A percentile compares a stretch with the other conserved stretches of the same genome.
These are phyloP conservation scores for Pinus tabuliformis DNA, from an alignment of 75 land plant genomes.

Conservation along the genomic window DNA sequence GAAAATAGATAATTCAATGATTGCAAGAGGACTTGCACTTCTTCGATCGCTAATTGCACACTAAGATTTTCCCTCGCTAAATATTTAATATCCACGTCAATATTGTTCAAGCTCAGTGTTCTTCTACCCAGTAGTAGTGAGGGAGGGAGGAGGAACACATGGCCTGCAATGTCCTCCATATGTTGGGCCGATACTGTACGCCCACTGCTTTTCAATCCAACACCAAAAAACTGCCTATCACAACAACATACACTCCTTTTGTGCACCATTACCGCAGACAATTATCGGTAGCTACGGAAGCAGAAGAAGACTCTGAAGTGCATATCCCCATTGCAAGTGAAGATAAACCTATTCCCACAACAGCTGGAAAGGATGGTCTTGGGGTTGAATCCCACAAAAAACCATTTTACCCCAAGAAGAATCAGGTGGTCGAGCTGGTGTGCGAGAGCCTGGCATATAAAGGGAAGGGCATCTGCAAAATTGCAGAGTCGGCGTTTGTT, in stretches of 20 bases:
- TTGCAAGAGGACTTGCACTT: no score
- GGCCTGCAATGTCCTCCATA: not conserved
- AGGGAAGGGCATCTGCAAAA: conserved; percentile 92
- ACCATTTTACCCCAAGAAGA: conserved; percentile 61
- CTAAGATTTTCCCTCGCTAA: no score
- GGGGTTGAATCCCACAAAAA: conserved; percentile 1
- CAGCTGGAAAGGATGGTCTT: not conserved
- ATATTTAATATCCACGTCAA: no score
- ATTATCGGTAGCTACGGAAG: not conserved
- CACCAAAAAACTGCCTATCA: not conserved
- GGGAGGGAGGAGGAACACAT: not conserved
- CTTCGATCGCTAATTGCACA: no score
- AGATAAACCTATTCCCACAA: no score
- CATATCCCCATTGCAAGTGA: no score
- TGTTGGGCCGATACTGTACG: not conserved
- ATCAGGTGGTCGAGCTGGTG: conserved; percentile 76
- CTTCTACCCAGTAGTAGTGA: no score
- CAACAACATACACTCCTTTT: not conserved
- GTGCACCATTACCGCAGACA: not conserved
- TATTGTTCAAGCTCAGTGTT: no score
- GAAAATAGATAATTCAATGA: no score
- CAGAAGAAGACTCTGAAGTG: not conserved
- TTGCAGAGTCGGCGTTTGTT: conserved; percentile 76
- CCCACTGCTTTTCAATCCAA: not conserved
- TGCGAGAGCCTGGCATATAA: conserved; percentile 92